phyloP scores from a whole-genome alignment of 495 filamentous ascomycete genomes.

The Neurospora pannonica region DNA sequence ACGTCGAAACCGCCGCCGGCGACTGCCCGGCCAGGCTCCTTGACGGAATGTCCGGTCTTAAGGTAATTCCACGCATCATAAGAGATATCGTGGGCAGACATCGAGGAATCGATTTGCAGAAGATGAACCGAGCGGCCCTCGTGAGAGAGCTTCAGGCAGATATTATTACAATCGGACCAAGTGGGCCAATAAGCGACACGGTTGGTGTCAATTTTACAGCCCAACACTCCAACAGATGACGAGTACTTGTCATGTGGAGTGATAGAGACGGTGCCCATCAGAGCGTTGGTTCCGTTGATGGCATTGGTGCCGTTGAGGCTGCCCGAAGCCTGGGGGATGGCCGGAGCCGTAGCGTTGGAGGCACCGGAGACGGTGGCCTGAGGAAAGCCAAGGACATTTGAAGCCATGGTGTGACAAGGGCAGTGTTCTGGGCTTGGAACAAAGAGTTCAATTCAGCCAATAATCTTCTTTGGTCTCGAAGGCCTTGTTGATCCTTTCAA shows the following conservation, averaged over 20 bases:
- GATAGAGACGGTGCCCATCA: not conserved
- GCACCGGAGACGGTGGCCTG: too few species aligned
- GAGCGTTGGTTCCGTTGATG: too few species aligned
- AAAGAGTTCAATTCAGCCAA: too few species aligned
- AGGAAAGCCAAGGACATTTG: too few species aligned
- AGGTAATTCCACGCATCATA: slow-evolving; percentile 38
- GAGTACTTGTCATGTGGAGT: slow-evolving; percentile 35
- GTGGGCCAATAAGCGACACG: slow-evolving; percentile 35
- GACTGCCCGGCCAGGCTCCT: slow-evolving; percentile 22
- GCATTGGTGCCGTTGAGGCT: too few species aligned
- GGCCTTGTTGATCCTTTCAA: too few species aligned
- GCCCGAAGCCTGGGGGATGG: too few species aligned
- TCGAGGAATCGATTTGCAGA: slow-evolving; percentile 31
- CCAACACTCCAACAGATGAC: slow-evolving; percentile 33
- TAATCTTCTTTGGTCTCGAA: too few species aligned
- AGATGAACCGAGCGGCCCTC: slow-evolving; percentile 29
- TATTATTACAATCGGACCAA: slow-evolving; percentile 31
- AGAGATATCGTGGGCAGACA: slow-evolving; percentile 30
- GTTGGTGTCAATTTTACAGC: slow-evolving; percentile 36
- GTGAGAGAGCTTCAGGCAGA: slow-evolving; percentile 31
- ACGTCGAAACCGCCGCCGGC: slow-evolving; percentile 28
- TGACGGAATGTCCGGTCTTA: slow-evolving; percentile 26
- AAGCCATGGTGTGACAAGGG: too few species aligned
- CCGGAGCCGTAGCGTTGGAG: too few species aligned
- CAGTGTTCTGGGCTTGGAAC: too few species aligned